Conservation (phyloP, 352 stramenopile genomes). For the Phytophthora sp. region DNA sequence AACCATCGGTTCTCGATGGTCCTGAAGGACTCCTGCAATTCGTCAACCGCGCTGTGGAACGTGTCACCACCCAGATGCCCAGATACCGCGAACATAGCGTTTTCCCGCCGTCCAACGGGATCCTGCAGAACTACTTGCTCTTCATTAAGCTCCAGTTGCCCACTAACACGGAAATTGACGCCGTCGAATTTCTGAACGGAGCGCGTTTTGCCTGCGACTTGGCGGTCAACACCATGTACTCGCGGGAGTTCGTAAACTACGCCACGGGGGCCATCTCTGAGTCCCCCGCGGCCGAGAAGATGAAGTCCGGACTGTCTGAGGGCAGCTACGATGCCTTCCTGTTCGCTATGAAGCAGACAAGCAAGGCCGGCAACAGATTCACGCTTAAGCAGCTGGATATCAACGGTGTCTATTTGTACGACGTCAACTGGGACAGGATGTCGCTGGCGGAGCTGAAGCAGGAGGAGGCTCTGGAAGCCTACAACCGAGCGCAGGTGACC, state of each 20-base stretch:
- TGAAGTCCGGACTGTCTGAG: conserved; percentile 25
- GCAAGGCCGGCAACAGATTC: conserved; percentile 52
- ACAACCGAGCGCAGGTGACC: conserved; percentile 41
- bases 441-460: conserved; percentile 51
- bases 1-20: neutral
- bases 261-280: conserved; percentile 21
- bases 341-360: conserved; percentile 61
- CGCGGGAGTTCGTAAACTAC: conserved; percentile 39
- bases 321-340: conserved; percentile 29
- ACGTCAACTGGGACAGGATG: conserved; percentile 56
- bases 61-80: neutral
- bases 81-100: conserved; percentile 29
- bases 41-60: conserved; percentile 11
- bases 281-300: conserved; percentile 18
- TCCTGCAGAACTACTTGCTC: conserved; percentile 32
- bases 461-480: conserved; percentile 44
- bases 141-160: conserved; percentile 47
- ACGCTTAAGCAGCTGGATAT: conserved; percentile 61
- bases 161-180: conserved; percentile 44
- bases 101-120: conserved; percentile 25
- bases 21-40: conserved; percentile 9
- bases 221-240: conserved; percentile 42
- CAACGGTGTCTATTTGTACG: conserved; percentile 49
- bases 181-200: conserved; percentile 49
- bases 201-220: conserved; percentile 44